Base-by-base conservation (phyloP, 2,329 filamentous ascomycete genomes). In the Aureobasidium zeae region DNA sequence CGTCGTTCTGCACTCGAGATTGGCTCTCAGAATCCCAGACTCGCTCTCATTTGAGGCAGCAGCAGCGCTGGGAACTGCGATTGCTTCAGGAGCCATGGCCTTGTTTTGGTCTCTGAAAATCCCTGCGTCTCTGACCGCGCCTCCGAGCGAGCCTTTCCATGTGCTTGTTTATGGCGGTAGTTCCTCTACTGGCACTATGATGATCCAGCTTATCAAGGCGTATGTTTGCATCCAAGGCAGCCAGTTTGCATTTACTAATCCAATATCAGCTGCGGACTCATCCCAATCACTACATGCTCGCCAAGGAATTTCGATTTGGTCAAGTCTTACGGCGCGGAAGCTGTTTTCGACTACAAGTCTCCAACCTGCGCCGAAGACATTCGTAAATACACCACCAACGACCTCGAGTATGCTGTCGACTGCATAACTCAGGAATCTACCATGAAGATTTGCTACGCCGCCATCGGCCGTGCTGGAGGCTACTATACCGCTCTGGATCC, bases 141-240 rank as follows among this genome's bases (percentile, higher is more conserved):
- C n/a, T n/a, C 22, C 11, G 8, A 19, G 51, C 15, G 48, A 49
- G 20, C 33, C 36, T n/a, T 33, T 44, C 17, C 45, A 49, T 31
- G 57, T 74, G 0, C 53, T 74, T 1, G 63, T 74, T 3, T 63
- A 62, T 35, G 71, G 70, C 1, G 71, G 68, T 2, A 58, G 55
- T 24, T 68, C 67, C 1, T 56, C 67, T 0, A 64, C 58, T 1
- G 70, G 69, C 0, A 65, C 63, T 1, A 52, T 63, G 38, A 67
- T 65, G 0, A 62, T 70, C 4, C 70, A 74, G 50, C 33, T 71
- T n/a, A 50, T 67, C 11, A 61, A 55, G 28, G 42, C 57, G 53
- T 63, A 46, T 49, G 52, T 52, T 10, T 10, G 29, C 13, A 26
- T n/a, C 11, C 38, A 5, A 7, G 16, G 17, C 21, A 15, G 12